phyloP scores from a whole-genome alignment of 1,284 basidiomycete species.

The Ganoderma multipileum region DNA sequence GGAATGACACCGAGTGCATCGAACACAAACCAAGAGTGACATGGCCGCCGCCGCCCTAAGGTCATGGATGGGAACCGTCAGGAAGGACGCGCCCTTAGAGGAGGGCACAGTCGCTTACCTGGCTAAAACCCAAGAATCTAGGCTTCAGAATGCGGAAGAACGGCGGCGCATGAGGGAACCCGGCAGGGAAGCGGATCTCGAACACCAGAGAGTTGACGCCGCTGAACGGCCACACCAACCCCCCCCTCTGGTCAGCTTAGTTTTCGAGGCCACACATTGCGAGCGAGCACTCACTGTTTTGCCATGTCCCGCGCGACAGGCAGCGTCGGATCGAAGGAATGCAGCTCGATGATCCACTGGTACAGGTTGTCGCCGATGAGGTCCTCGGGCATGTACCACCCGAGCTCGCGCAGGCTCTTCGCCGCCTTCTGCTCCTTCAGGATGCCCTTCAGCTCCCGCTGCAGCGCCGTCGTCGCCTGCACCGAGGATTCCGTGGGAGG shows the following conservation, averaged over 20 bases:
- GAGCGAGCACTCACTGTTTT: conserved; percentile 46
- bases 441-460: conserved; percentile 60
- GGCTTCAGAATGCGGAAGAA: conserved; percentile 71
- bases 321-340: conserved; percentile 63
- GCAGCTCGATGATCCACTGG: conserved; percentile 73
- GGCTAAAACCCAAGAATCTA: conserved; percentile 64
- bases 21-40: conserved; percentile 57
- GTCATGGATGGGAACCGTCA: background rate
- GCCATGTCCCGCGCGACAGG: conserved; percentile 63
- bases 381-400: conserved; percentile 68
- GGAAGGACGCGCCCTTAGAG: background rate
- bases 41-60: conserved; percentile 65
- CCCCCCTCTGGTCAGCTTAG: background rate
- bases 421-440: conserved; percentile 61
- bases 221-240: conserved; percentile 27
- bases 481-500: conserved; percentile 59
- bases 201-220: conserved; percentile 67
- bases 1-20: background rate
- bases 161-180: conserved; percentile 63
- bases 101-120: conserved; percentile 31
- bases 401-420: conserved; percentile 55
- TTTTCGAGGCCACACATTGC: background rate
- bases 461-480: conserved; percentile 58
- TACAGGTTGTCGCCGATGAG: conserved; percentile 68
- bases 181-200: conserved; percentile 66